phyloP scores from a whole-genome alignment of 495 filamentous ascomycete genomes.

The Cercophora sp. region DNA sequence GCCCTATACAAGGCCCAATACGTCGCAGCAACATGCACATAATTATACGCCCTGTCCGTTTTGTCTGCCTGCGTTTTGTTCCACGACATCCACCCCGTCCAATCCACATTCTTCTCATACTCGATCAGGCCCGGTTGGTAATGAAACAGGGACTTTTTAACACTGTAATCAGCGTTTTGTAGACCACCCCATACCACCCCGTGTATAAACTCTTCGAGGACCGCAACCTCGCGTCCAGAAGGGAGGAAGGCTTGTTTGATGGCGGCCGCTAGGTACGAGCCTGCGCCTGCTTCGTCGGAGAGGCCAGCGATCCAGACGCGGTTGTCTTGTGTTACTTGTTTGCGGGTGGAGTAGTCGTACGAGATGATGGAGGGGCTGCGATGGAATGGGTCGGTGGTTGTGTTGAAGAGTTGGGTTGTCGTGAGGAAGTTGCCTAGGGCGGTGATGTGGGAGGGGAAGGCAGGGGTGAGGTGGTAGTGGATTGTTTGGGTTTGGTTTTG shows the following conservation, averaged over 20 bases:
- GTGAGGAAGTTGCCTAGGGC: slow-evolving; percentile 36
- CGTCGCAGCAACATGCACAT: slow-evolving; percentile 46
- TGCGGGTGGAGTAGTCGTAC: slow-evolving; percentile 40
- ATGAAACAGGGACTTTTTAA: slow-evolving; percentile 50
- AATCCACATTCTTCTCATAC: not conserved
- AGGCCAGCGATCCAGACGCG: slow-evolving; percentile 52
- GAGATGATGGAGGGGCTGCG: slow-evolving; percentile 47
- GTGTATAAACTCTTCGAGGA: slow-evolving; percentile 44
- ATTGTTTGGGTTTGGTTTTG: slow-evolving; percentile 42
- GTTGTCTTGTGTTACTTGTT: slow-evolving; percentile 43
- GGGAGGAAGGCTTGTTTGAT: slow-evolving; percentile 48
- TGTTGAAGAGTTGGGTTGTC: slow-evolving; percentile 41
- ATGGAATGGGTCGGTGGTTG: slow-evolving; percentile 45
- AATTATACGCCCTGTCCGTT: slow-evolving; percentile 48
- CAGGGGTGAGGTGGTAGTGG: slow-evolving; percentile 48
- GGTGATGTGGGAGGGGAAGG: slow-evolving; percentile 31
- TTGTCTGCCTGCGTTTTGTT: slow-evolving; percentile 26
- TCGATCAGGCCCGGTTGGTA: slow-evolving; percentile 40
- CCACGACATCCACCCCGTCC: not conserved
- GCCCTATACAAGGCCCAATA: slow-evolving; percentile 52
- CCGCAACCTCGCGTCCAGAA: slow-evolving; percentile 37
- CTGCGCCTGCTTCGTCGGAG: slow-evolving; percentile 49
- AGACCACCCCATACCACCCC: slow-evolving; percentile 40
- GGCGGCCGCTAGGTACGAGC: slow-evolving; percentile 41
- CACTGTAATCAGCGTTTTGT: slow-evolving; percentile 37